Conservation (phyloP, 2,329 filamentous ascomycete species). For the Aureobasidium namibiae region DNA sequence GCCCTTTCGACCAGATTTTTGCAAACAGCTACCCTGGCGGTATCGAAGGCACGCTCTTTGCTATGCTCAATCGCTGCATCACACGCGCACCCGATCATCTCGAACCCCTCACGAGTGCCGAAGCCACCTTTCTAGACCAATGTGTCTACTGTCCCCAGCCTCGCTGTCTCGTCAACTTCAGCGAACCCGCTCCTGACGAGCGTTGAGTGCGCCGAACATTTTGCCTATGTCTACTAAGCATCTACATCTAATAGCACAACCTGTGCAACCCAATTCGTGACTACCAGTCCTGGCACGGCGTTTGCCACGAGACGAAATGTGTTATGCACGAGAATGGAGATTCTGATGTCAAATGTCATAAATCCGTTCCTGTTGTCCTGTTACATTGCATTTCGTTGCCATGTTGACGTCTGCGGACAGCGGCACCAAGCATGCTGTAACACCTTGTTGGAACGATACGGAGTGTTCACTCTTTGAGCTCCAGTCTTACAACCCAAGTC, state of each 20-base stretch:
- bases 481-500: no score
- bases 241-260: no score
- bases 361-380: background rate
- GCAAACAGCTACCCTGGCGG: slow-evolving; percentile 86
- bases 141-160: slow-evolving; percentile 80
- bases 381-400: background rate
- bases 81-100: slow-evolving; percentile 84
- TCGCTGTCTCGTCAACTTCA: slow-evolving; percentile 67
- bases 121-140: slow-evolving; percentile 88
- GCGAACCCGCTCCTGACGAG: slow-evolving; percentile 52
- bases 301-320: no score
- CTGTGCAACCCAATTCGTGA: no score
- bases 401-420: background rate
- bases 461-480: background rate
- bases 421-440: background rate
- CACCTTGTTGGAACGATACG: no score
- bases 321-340: no score
- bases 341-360: no score
- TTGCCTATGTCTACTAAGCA: no score
- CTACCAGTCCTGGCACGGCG: background rate
- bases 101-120: slow-evolving; percentile 73
- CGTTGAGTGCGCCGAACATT: no score
- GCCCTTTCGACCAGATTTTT: slow-evolving; percentile 51
- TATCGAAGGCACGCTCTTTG: slow-evolving; percentile 77
- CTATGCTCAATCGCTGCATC: slow-evolving; percentile 84